Evolutionary conservation across 495 filamentous ascomycete species (phyloP), one percentile per base, ranked within the genome.

Genomic region (Penicillium canescens): DNA sequence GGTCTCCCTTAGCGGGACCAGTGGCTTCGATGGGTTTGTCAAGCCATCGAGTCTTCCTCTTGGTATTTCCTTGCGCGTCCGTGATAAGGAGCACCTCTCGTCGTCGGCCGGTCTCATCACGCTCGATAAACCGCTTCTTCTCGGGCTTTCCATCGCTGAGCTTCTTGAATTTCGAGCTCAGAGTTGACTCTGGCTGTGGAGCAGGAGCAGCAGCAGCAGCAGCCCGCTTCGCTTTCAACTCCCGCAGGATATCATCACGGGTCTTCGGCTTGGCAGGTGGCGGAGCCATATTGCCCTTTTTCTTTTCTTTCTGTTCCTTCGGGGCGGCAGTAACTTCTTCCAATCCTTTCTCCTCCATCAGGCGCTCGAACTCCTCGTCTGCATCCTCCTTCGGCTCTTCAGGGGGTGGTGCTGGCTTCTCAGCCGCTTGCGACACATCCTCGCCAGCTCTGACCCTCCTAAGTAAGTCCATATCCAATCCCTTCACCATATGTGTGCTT

Each of bases 401-500:
- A 3, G 28, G 28, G 0, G 56, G 11, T 5, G 50, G 54, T 12
- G 34, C 58, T 9, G 52, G 28, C 20, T 71, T 71, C 26, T 63
- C 55, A 6, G 55, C 21, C 1, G 59, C 36, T 38, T 55, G 45
- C 14, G 54, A 56, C 33, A 92, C 78, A 74, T 93, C 85, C 68
- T 93, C 90, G 5, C 89, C 90, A 45, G 78, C 82, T 59, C 78
- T 80, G 26, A 91, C 79, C 62, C 87, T 79, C 67, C 87, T 83
- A 42, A 98, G 71, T 16, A 98, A 70, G 68, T 85, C 85, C 62
- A 86, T 87, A 71, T 98, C 95, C 52, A 98, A 70, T 2, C 94
- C 94, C 70, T 97, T 98, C 28, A 96, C 85, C 61, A 96, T 72
- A 78, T 95, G 89, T 34, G 89, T 93, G 60, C 86, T 87, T 3